Evolutionary conservation across 202 grass and related monocot species (phyloP).

Genomic region (Miscanthus sacchariflorus): DNA sequence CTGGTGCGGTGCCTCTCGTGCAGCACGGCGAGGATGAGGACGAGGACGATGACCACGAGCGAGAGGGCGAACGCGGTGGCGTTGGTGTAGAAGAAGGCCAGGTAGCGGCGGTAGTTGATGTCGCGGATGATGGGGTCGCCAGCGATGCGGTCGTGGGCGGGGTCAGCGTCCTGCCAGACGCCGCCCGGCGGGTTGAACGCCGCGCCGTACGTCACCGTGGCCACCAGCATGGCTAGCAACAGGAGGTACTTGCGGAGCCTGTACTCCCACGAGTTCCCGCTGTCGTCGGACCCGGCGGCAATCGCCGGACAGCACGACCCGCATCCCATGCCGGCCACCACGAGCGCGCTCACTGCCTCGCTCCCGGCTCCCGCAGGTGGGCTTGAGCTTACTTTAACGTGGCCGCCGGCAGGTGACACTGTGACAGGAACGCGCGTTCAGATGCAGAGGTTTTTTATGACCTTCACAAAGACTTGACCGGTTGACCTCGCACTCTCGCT

Average conservation of each 20-base stretch:
- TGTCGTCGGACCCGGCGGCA: not conserved
- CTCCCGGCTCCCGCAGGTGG: not conserved
- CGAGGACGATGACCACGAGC: not conserved
- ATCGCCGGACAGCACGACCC: not conserved
- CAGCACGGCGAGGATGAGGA: conserved; percentile 3
- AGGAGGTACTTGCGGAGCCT: conserved; percentile 7
- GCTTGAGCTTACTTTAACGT: not conserved
- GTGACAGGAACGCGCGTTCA: not conserved
- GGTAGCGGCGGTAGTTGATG: not conserved
- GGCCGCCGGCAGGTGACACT: not conserved
- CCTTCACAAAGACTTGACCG: not conserved
- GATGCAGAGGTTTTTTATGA: not conserved
- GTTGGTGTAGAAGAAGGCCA: not conserved
- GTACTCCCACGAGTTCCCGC: not conserved
- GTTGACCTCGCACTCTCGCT: not conserved
- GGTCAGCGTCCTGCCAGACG: not conserved
- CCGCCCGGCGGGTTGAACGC: not conserved
- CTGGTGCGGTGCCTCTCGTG: not conserved
- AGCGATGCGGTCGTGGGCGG: not conserved
- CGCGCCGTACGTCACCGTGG: conserved; percentile 2
- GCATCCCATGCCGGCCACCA: not conserved
- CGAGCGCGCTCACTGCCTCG: not conserved
- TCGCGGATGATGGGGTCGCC: conserved; percentile 2
- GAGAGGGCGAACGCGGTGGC: not conserved
- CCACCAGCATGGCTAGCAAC: not conserved